phyloP scores from a whole-genome alignment of 2,329 filamentous ascomycete genomes.

The Cytospora leucostoma region DNA sequence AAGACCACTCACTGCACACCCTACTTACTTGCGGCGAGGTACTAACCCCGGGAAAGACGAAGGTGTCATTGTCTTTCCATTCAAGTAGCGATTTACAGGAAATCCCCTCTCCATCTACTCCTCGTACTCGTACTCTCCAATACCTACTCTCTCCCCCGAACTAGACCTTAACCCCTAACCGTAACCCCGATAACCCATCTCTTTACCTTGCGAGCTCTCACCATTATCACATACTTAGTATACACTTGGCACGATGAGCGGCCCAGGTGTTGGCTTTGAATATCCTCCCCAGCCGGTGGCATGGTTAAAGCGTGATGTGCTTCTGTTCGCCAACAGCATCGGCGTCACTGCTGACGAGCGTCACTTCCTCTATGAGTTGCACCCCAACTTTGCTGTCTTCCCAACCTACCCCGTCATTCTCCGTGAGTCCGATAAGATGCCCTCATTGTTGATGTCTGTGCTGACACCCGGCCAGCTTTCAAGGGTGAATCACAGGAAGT shows the following conservation, averaged over 20 bases:
- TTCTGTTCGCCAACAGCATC: slow-evolving; percentile 90
- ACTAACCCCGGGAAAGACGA: too few species aligned
- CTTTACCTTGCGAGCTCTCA: slow-evolving; percentile 26
- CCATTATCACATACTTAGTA: not conserved
- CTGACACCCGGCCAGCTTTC: slow-evolving; percentile 56
- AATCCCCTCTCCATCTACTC: not conserved
- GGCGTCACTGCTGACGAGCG: slow-evolving; percentile 82
- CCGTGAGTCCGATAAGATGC: slow-evolving; percentile 49
- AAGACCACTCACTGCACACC: too few species aligned
- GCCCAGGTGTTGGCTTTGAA: slow-evolving; percentile 71
- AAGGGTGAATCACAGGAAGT: slow-evolving; percentile 76
- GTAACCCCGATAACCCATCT: slow-evolving; percentile 7
- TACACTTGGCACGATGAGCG: slow-evolving; percentile 41
- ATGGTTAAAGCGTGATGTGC: slow-evolving; percentile 84
- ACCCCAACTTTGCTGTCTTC: slow-evolving; percentile 84
- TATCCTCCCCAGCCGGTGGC: slow-evolving; percentile 74
- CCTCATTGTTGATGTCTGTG: not conserved
- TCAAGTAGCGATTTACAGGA: too few species aligned
- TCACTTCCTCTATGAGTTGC: slow-evolving; percentile 89
- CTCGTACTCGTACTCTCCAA: not conserved
- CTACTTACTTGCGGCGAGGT: too few species aligned
- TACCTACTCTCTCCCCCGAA: too few species aligned
- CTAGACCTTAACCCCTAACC: not conserved
- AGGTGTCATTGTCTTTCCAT: too few species aligned
- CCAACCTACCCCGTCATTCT: slow-evolving; percentile 86